Evolutionary conservation across 2,329 filamentous ascomycete species (phyloP), one percentile per base, ranked within the genome.

Genomic region (Colletotrichum sp.): DNA sequence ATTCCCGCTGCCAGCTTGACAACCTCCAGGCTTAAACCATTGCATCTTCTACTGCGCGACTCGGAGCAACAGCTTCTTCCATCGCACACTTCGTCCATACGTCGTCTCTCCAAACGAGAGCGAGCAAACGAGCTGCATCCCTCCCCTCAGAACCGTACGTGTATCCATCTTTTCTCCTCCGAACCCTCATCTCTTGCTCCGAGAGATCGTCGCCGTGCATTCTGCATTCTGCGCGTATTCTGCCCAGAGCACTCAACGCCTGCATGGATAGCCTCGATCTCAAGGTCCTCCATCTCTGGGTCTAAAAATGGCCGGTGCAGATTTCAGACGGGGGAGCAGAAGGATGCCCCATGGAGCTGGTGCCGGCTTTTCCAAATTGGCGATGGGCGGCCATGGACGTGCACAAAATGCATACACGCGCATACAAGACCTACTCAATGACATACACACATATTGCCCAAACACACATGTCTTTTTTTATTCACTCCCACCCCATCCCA

Each of bases 1-100:
- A 57, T 67, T 76, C 73, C 68, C 57, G 70, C 73, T 73, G 64
- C 24, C 66, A 39, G 66, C 55, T 21, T 24, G 13, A n/a, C 6
- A 28, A 10, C 18, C 21, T 44, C 44, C 8, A 44, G 36, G 39
- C 18, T 21, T 49, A 12, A 21, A 52, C 44, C 10, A 21, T 24
- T n/a, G 18, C 44, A 21, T 21, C 44, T 52, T 7, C n/a, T 52
- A 1, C 44, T 52, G 44, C n/a, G 2, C 44, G n/a, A 24, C 44
- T 52, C 44, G 44, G 15, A 52, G n/a, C n/a, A 21, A 52, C 44
- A 13, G n/a, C 44, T 8, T 52, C 6, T 52, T 52, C 44, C n/a
- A 52, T 21, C 44, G 44, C 44, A 52, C 5, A 24, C 39, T 49
- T n/a, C 3, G 6, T 49, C 39, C 39, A 52, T 52, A 21, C 10